phyloP scores from a whole-genome alignment of 441 rosid species.

The Adansonia madagascariensis region DNA sequence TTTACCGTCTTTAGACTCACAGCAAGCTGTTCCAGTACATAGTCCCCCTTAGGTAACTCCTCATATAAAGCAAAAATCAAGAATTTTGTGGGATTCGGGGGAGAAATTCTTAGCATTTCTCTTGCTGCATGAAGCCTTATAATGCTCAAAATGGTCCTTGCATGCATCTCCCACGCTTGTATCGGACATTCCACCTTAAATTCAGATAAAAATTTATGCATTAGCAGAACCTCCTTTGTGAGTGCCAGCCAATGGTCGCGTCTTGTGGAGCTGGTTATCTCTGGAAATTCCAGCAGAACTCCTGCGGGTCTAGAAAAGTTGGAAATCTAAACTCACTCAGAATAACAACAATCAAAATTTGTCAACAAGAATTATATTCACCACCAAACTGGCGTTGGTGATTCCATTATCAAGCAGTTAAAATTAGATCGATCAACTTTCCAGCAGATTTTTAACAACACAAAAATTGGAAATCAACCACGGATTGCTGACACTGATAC shows the following conservation, averaged over 20 bases:
- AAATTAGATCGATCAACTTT: not conserved
- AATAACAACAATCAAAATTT: not conserved
- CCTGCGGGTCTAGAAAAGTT: constrained; percentile 65
- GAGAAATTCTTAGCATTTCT: constrained; percentile 80
- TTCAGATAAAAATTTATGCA: constrained; percentile 76
- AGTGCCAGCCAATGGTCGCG: constrained; percentile 90
- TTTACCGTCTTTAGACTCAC: constrained; percentile 56
- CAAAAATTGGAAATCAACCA: not conserved
- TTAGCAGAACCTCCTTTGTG: constrained; percentile 61
- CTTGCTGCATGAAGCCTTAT: constrained; percentile 90
- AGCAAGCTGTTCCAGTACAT: constrained; percentile 73
- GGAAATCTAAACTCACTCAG: constrained; percentile 18
- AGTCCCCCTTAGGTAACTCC: constrained; percentile 90
- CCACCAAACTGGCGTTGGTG: not conserved
- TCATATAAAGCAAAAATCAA: constrained; percentile 80
- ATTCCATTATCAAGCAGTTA: not conserved
- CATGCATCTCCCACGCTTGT: constrained; percentile 83
- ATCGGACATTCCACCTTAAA: constrained; percentile 50
- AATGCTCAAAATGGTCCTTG: constrained; percentile 76
- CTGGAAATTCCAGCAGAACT: constrained; percentile 89
- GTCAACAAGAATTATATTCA: not conserved
- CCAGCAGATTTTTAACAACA: not conserved
- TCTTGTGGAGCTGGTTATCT: constrained; percentile 92
- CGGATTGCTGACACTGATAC: not conserved
- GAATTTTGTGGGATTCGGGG: constrained; percentile 79